Conservation (phyloP, 1,139 yeast genomes). For the Meyerozyma athensensis region DNA sequence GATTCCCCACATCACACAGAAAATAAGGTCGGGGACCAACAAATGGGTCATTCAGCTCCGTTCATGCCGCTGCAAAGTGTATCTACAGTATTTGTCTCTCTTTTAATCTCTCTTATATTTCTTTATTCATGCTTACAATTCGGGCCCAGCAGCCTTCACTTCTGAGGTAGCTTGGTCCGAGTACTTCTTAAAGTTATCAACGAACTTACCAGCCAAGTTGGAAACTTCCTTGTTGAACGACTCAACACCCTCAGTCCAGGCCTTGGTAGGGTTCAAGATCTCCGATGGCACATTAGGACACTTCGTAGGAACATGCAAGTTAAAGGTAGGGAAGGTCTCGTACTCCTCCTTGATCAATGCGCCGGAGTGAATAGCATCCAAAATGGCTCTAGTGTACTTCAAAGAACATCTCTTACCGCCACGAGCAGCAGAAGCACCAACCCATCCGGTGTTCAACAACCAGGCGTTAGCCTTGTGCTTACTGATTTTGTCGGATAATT, state of each 20-base stretch:
- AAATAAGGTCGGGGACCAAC: too few relatives aligned
- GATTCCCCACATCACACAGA: too few relatives aligned
- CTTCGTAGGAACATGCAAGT: slow-evolving; percentile 78
- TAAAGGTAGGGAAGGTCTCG: slow-evolving; percentile 83
- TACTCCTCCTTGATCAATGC: slow-evolving; percentile 73
- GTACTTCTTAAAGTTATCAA: slow-evolving; percentile 83
- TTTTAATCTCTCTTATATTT: not conserved
- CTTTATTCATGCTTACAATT: slow-evolving; percentile 17
- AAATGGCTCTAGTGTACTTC: slow-evolving; percentile 95
- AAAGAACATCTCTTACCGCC: slow-evolving; percentile 98
- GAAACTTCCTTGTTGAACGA: slow-evolving; percentile 68
- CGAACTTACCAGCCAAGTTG: slow-evolving; percentile 71
- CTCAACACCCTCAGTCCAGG: slow-evolving; percentile 72
- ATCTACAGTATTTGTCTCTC: too few relatives aligned
- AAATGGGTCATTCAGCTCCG: too few relatives aligned
- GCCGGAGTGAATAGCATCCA: slow-evolving; percentile 94
- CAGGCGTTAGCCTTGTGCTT: slow-evolving; percentile 90
- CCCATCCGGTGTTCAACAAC: slow-evolving; percentile 98
- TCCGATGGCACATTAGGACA: slow-evolving; percentile 82
- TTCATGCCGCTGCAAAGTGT: too few relatives aligned
- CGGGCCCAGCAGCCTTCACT: slow-evolving; percentile 93
- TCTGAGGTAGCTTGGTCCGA: slow-evolving; percentile 78
- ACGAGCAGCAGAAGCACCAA: slow-evolving; percentile 84
- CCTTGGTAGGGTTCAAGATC: slow-evolving; percentile 80
- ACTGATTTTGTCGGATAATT: slow-evolving; percentile 89